Conservation (phyloP, 306 rosid genomes). For the Malus fusca region DNA sequence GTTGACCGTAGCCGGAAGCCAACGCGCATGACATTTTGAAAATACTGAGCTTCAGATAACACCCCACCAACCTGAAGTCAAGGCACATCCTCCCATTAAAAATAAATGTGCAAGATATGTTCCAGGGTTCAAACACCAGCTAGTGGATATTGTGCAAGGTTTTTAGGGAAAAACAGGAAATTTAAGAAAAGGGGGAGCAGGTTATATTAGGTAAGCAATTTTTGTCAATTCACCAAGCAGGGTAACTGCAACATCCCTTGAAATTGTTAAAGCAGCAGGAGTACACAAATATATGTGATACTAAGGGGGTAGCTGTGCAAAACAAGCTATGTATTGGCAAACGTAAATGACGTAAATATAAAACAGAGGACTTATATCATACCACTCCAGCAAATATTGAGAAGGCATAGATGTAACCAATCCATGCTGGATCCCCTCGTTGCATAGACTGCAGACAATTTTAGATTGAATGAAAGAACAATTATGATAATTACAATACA, state of each 20-base stretch:
- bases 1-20: constrained; percentile 79
- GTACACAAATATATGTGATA: neutral
- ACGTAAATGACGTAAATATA: neutral
- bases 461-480: neutral
- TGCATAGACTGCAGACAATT: constrained; percentile 49
- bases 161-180: neutral
- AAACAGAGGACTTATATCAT: constrained; percentile 13
- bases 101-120: neutral
- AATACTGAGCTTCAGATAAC: constrained; percentile 88
- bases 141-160: neutral
- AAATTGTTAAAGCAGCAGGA: neutral
- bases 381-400: constrained; percentile 55
- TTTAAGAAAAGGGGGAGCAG: neutral
- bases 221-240: neutral
- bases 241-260: neutral
- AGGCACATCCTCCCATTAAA: neutral
- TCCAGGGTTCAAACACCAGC: neutral
- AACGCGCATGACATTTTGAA: constrained; percentile 96
- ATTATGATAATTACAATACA: neutral
- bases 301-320: neutral
- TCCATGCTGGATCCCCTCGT: constrained; percentile 43
- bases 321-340: constrained; percentile 1
- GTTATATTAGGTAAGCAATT: neutral
- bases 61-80: constrained; percentile 64
- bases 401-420: constrained; percentile 50